These are phyloP conservation scores for Chlorella variabilis DNA, from an alignment of 163 green algal genomes.

Conservation along the genomic window DNA sequence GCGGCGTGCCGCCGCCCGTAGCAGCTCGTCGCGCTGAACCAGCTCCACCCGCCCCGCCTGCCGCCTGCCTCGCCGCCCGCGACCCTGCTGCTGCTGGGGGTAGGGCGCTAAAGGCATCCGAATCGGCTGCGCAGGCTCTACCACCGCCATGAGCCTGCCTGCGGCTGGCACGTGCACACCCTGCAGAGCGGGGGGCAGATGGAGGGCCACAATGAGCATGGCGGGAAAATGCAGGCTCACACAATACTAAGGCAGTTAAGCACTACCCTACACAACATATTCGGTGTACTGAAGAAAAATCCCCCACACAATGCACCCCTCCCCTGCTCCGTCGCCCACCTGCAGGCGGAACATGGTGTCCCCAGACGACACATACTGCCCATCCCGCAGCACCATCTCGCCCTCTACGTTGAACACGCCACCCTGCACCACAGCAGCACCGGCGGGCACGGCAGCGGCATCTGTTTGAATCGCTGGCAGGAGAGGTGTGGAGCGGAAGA, in stretches of 20 bases:
- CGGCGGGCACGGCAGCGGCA: background rate
- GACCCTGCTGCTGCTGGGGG: background rate
- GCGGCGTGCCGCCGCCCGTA: background rate
- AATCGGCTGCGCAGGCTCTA: conserved; percentile 14
- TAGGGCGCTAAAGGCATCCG: no score
- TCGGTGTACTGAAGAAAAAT: background rate
- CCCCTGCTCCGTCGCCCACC: background rate
- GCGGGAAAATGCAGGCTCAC: no score
- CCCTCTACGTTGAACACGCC: conserved; percentile 41
- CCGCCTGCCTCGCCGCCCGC: background rate
- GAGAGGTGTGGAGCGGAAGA: no score
- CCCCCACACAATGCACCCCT: background rate
- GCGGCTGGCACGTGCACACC: conserved; percentile 45
- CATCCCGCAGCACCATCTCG: conserved; percentile 49
- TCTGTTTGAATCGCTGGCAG: no score
- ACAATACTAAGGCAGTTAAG: background rate
- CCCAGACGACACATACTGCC: conserved; percentile 38
- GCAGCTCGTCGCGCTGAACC: background rate
- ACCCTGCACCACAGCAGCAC: background rate
- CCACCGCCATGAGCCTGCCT: conserved; percentile 48
- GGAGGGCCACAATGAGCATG: no score
- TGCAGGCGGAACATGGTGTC: conserved; percentile 41
- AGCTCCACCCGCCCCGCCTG: background rate
- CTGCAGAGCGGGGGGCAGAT: background rate
- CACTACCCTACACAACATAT: background rate